Base-by-base conservation (phyloP, 2,329 filamentous ascomycete genomes). In the Juglanconis juglandina region DNA sequence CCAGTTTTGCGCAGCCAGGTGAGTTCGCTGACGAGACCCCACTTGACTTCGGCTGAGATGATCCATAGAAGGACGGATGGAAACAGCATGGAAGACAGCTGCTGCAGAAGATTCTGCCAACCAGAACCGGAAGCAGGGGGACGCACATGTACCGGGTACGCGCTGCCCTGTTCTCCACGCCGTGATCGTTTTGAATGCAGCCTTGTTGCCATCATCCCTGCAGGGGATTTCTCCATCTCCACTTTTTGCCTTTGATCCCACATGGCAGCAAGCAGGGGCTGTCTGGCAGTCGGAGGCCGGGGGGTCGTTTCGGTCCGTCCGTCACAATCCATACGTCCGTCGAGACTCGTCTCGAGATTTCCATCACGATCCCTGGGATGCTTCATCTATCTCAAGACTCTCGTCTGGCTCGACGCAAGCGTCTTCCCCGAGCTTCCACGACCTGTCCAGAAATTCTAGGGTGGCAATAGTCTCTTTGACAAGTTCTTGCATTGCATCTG, bases 181-280 rank as follows among this genome's bases (percentile, higher is more conserved):
- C 32, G 32, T 35, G 47, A 47, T 47, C 7, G 14, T 17, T 42
- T 37, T 37, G 53, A 53, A 60, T 60, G 57, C 57, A 60, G 60
- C 60, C 60, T 62, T 62, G 60, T 62, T 53, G 60, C 53, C 53
- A 46, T 17, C 54, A 63, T 58, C 61, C 61, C 58, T 63, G 61
- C 51, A 24, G 42, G 11, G 11, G 30, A 30, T 34, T 50, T 35
- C 17, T 32, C 32, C n/a, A 10, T 7, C 60, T 42, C 60, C 60
- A 59, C 42, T 42, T 56, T 56, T 59, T 39, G 48, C 48, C 60
- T 49, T 33, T 53, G 42, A 37, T 57, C 53, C 61, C 61, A 63
- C 61, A 63, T 63, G 61, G 61, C 61, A 53, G 51, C 53, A 55
- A 41, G 54, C 55, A 58, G 51, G 61, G 59, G 61, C 58, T 50